Base-by-base conservation (phyloP, 2,329 filamentous ascomycete genomes). In the Fusarium protoensiforme region DNA sequence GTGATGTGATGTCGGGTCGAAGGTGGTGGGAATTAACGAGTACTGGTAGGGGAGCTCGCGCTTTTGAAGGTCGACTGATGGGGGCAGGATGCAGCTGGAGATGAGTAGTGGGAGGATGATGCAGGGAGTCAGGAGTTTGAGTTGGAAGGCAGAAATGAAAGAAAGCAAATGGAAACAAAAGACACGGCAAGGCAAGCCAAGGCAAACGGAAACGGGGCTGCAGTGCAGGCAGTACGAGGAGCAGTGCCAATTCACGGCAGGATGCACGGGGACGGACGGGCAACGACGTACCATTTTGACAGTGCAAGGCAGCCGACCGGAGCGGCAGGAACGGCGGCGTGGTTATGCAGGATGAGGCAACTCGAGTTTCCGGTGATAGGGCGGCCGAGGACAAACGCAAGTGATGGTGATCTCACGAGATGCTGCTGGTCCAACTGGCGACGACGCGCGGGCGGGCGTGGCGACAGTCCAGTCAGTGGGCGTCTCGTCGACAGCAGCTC, bases 281-380 rank as follows among this genome's bases (percentile, higher is more conserved):
- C 43, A 39, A 43, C 62, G 57, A 74, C 75, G 62, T 71, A 77
- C 75, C 75, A 77, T 77, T 67, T 60, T 77, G 68, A 69, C 46
- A 60, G 58, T 35, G 31, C 53, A 22, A 68, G 58, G 57, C 57
- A 68, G 67, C 64, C 70, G 61, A 66, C 67, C 68, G 62, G 60
- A 46, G 60, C 64, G 70, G 64, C 48, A 63, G 63, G 43, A 39
- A 65, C 54, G 35, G 57, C 67, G 58, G 61, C 33, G 53, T 53
- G 43, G 51, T 51, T 43, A 65, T 64, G 46, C 36, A 73, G 38
- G 39, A 33, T 51, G 53, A 64, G 46, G 59, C 59, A 54, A 51
- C 24, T 51, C 46, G 18, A 51, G 59, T 33, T 56, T 46, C 41
- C 41, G 41, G 41, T 46, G 48, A 61, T 57, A 51, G 58, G 33